Conservation (phyloP, 768 basidiomycete species). For the Termitomyces eurrhizus region DNA sequence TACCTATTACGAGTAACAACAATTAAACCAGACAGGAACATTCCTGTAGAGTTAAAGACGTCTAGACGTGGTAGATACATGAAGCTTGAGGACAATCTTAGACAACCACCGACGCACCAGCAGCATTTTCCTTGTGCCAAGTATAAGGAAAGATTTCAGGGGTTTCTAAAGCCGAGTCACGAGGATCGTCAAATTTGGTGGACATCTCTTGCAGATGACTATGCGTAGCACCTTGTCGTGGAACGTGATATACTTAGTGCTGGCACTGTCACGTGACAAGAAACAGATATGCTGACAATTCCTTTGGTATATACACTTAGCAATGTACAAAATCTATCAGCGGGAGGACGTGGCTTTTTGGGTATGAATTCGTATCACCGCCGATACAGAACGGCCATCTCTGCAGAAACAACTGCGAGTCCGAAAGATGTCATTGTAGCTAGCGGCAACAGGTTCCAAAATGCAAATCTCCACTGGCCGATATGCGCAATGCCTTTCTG, state of each 20-base stretch:
- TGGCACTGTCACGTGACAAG: neutral
- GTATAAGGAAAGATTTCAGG: conserved; percentile 55
- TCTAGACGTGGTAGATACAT: conserved; percentile 29
- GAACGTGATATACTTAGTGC: neutral
- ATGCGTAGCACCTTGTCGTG: neutral
- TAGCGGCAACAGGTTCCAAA: conserved; percentile 69
- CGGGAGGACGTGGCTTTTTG: neutral
- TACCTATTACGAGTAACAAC: conserved; percentile 50
- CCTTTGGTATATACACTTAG: neutral
- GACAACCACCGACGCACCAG: conserved; percentile 18
- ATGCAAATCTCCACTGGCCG: conserved; percentile 59
- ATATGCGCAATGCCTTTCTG: conserved; percentile 67
- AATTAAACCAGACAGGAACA: conserved; percentile 66
- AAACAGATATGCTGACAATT: neutral
- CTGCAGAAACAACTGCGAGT: conserved; percentile 67
- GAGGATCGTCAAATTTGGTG: conserved; percentile 53
- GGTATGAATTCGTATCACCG: neutral
- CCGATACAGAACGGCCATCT: conserved; percentile 59
- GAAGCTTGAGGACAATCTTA: conserved; percentile 27
- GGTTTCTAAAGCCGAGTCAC: conserved; percentile 60
- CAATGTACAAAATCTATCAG: neutral
- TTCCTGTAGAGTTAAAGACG: conserved; percentile 46
- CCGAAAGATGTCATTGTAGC: conserved; percentile 63
- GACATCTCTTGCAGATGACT: conserved; percentile 23
- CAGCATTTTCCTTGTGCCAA: conserved; percentile 51